Percentiles rank a stretch among this genome's conserved stretches.
These are phyloP conservation scores for Exophiala bonariae DNA, from an alignment of 2,329 filamentous ascomycete genomes.

Conservation along the genomic window DNA sequence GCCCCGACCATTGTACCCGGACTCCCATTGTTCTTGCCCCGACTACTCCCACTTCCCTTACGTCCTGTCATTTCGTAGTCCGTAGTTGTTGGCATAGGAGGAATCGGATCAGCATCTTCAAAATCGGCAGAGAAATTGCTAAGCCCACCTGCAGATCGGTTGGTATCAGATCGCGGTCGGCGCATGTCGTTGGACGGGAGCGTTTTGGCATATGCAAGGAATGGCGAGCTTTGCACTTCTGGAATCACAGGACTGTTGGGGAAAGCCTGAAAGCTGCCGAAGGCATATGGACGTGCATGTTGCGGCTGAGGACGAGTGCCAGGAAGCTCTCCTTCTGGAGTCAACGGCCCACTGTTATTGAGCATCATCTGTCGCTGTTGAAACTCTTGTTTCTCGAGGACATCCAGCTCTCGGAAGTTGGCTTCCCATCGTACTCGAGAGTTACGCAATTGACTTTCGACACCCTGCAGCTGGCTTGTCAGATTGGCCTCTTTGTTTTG, in stretches of 20 bases:
- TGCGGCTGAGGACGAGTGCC: slow-evolving; percentile 46
- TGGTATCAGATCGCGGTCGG: slow-evolving; percentile 28
- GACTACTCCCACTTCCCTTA: slow-evolving; percentile 29
- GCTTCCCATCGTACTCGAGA: slow-evolving; percentile 30
- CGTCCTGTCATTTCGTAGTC: slow-evolving; percentile 26
- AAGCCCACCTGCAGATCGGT: slow-evolving; percentile 26
- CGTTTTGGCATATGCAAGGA: slow-evolving; percentile 28
- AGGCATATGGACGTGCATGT: slow-evolving; percentile 22
- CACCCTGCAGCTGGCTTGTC: slow-evolving; percentile 41
- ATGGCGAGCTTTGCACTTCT: slow-evolving; percentile 26
- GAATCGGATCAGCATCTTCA: slow-evolving; percentile 31
- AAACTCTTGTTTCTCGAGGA: slow-evolving; percentile 24
- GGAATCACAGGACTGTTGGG: slow-evolving; percentile 28
- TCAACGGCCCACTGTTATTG: slow-evolving; percentile 46
- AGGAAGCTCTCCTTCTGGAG: slow-evolving; percentile 62
- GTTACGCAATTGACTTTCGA: slow-evolving; percentile 36
- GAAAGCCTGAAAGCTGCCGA: slow-evolving; percentile 27
- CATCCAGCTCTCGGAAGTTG: slow-evolving; percentile 35
- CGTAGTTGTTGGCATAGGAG: slow-evolving; percentile 24
- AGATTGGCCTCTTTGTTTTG: slow-evolving; percentile 43
- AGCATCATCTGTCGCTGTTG: slow-evolving; percentile 45
- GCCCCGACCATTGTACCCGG: slow-evolving; percentile 24
- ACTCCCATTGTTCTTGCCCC: slow-evolving; percentile 29
- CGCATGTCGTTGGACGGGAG: slow-evolving; percentile 18
- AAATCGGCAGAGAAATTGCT: slow-evolving; percentile 29